These are phyloP conservation scores for Hippophae tibetana DNA, from an alignment of 306 rosid genomes.

Conservation along the genomic window DNA sequence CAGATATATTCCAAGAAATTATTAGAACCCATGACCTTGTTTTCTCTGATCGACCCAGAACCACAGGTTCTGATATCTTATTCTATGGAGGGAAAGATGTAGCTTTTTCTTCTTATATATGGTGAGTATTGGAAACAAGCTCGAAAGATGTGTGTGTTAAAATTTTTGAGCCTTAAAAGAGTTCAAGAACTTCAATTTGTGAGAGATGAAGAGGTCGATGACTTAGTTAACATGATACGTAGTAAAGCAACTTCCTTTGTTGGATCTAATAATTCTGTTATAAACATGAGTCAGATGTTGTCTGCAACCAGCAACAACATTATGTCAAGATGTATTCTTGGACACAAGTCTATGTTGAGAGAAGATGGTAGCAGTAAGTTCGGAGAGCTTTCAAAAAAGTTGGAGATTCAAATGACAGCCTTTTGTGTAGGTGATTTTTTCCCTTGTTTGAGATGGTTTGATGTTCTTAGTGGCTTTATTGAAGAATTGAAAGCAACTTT, in stretches of 20 bases:
- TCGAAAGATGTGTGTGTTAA: slow-evolving; percentile 16
- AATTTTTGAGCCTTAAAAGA: slow-evolving; percentile 21
- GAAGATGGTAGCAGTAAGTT: not conserved
- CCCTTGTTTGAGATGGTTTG: slow-evolving; percentile 35
- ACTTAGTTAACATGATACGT: not conserved
- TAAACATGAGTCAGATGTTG: slow-evolving; percentile 25
- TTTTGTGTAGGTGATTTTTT: slow-evolving; percentile 30
- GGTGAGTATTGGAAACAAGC: slow-evolving; percentile 11
- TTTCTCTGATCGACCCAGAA: slow-evolving; percentile 3
- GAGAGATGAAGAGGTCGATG: slow-evolving; percentile 17
- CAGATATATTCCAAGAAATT: not conserved
- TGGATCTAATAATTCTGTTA: no score
- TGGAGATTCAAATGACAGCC: not conserved
- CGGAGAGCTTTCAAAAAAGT: slow-evolving; percentile 8
- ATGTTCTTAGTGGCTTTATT: slow-evolving; percentile 18
- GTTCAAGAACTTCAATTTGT: slow-evolving; percentile 10
- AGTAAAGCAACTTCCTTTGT: no score
- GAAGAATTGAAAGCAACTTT: slow-evolving; percentile 9
- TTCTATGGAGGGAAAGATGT: slow-evolving; percentile 1
- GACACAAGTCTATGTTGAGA: slow-evolving; percentile 5
- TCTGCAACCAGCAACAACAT: slow-evolving; percentile 11
- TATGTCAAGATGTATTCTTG: slow-evolving; percentile 21
- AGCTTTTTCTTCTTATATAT: slow-evolving; percentile 2
- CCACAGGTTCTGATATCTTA: not conserved
- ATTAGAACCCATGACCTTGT: slow-evolving; percentile 1